Conservation (phyloP, 345 rosid species). For the Bruguiera sexangula region DNA sequence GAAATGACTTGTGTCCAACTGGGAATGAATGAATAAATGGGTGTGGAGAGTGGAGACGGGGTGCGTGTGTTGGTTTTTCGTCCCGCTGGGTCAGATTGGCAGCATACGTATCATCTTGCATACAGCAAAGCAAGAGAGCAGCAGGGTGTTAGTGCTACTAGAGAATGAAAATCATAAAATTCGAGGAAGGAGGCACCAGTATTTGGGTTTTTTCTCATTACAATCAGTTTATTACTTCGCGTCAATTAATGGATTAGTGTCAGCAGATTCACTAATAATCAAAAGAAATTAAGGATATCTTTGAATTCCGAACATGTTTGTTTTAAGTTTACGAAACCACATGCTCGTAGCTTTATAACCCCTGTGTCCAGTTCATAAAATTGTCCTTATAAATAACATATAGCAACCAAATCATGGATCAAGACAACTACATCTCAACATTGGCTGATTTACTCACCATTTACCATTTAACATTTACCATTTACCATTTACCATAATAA, state of each 20-base stretch:
- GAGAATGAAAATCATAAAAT: neutral
- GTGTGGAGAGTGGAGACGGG: constrained; percentile 27
- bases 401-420: too few species aligned
- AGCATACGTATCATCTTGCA: constrained; percentile 17
- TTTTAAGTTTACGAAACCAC: constrained; percentile 34
- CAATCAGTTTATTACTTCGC: too few species aligned
- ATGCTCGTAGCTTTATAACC: constrained; percentile 20
- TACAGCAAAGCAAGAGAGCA: constrained; percentile 16
- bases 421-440: too few species aligned
- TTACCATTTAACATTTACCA: too few species aligned
- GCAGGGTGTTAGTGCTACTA: too few species aligned
- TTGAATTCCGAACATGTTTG: constrained; percentile 19
- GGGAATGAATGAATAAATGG: constrained; percentile 21
- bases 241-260: too few species aligned
- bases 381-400: too few species aligned
- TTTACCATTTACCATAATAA: too few species aligned
- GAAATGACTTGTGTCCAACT: constrained; percentile 36
- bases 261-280: neutral
- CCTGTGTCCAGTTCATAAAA: constrained; percentile 17
- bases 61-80: constrained; percentile 25
- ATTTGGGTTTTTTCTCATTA: too few species aligned
- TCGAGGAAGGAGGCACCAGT: neutral
- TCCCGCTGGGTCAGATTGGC: constrained; percentile 21
- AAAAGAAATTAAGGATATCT: neutral
- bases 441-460: too few species aligned